phyloP scores from a whole-genome alignment of 176 grass and related monocot species.

The Pontederia crassipes region DNA sequence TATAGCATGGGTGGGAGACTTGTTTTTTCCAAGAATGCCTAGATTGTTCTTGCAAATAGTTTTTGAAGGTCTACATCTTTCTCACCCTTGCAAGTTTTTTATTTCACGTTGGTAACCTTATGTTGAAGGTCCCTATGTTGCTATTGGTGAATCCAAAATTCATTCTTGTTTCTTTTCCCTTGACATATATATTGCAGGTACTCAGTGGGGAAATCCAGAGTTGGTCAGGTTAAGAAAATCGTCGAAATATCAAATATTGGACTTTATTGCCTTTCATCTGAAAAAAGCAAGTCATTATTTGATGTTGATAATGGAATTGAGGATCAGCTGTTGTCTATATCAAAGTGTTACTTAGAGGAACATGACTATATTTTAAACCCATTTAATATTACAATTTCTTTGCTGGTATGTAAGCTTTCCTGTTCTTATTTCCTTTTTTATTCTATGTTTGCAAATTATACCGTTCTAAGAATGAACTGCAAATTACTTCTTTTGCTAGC shows the following conservation, averaged over 20 bases:
- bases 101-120: too few species aligned
- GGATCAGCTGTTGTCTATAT: slow-evolving; percentile 23
- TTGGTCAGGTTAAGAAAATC: slow-evolving; percentile 73
- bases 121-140: too few species aligned
- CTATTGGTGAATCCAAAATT: too few species aligned
- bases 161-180: too few species aligned
- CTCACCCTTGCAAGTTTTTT: too few species aligned
- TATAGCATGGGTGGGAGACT: too few species aligned
- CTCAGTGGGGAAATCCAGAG: slow-evolving; percentile 57
- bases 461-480: slow-evolving; percentile 4
- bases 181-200: slow-evolving; percentile 25
- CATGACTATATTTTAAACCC: slow-evolving; percentile 81
- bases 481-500: slow-evolving; percentile 5
- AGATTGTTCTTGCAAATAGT: too few species aligned
- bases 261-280: slow-evolving; percentile 61
- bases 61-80: too few species aligned
- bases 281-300: slow-evolving; percentile 36
- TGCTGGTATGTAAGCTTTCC: slow-evolving; percentile 51
- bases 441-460: neutral
- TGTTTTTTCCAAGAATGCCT: too few species aligned
- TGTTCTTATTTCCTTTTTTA: slow-evolving; percentile 20
- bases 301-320: slow-evolving; percentile 33
- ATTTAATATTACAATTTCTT: slow-evolving; percentile 58
- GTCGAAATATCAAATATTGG: slow-evolving; percentile 78
- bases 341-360: slow-evolving; percentile 39